A percentile compares a stretch with the other conserved stretches of the same genome.
These are phyloP conservation scores for Kurtzmaniella natalensis DNA, from an alignment of 1,139 yeast species.

Conservation along the genomic window DNA sequence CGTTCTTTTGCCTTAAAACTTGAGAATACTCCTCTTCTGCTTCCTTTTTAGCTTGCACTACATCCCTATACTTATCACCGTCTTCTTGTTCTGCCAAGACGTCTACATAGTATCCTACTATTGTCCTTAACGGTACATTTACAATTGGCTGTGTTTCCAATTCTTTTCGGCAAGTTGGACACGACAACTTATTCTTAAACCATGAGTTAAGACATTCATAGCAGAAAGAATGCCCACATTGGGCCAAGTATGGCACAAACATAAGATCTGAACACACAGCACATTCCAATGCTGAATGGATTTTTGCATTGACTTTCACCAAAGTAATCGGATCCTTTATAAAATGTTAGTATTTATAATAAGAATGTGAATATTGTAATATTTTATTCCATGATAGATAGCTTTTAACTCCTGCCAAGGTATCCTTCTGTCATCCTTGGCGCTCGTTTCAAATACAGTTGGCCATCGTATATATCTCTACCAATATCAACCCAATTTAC, in stretches of 20 bases:
- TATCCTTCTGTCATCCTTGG: too few relatives aligned
- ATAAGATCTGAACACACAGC: slow-evolving; percentile 42
- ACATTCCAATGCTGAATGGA: slow-evolving; percentile 31
- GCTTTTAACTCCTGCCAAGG: too few relatives aligned
- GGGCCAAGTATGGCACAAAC: slow-evolving; percentile 39
- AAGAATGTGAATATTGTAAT: background rate
- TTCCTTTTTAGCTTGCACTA: slow-evolving; percentile 20
- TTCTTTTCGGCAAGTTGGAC: slow-evolving; percentile 53
- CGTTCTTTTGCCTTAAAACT: slow-evolving; percentile 29
- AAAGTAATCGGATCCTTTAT: background rate
- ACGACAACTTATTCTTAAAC: slow-evolving; percentile 45
- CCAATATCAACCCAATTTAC: too few relatives aligned
- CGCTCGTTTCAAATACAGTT: too few relatives aligned
- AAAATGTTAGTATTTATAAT: background rate
- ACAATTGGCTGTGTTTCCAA: slow-evolving; percentile 40
- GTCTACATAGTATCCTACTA: slow-evolving; percentile 28
- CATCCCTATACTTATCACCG: slow-evolving; percentile 16
- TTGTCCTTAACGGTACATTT: slow-evolving; percentile 40
- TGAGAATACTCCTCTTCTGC: slow-evolving; percentile 29
- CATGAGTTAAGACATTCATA: slow-evolving; percentile 48
- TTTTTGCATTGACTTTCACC: slow-evolving; percentile 13
- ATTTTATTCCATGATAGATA: too few relatives aligned
- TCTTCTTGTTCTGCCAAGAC: slow-evolving; percentile 22
- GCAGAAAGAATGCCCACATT: slow-evolving; percentile 46
- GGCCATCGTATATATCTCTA: too few relatives aligned